Percentiles rank a stretch among this genome's conserved stretches.
phyloP scores from a whole-genome alignment of 345 rosid genomes.

The Psidium friedrichsthalianum region DNA sequence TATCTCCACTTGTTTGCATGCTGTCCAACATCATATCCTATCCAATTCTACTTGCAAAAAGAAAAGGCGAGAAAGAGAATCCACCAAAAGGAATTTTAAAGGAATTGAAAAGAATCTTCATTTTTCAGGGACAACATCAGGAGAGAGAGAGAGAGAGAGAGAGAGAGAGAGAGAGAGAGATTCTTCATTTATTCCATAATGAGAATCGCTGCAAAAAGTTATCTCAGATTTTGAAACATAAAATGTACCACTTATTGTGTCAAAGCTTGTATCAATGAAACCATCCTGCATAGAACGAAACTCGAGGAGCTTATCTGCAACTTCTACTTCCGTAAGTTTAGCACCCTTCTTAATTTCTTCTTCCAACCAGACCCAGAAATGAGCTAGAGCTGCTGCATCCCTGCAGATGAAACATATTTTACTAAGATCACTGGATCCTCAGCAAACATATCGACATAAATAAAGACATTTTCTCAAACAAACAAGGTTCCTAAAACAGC shows the following conservation, averaged over 20 bases:
- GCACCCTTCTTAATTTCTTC: conserved; percentile 50
- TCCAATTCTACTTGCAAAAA: background rate
- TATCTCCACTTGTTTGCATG: background rate
- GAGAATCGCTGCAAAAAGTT: background rate
- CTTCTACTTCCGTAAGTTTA: conserved; percentile 80
- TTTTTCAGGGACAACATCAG: background rate
- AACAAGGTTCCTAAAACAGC: background rate
- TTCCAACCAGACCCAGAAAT: conserved; percentile 93
- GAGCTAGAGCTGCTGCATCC: conserved; percentile 92
- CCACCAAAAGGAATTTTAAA: background rate
- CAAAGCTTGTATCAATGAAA: conserved; percentile 89
- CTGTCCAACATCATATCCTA: background rate
- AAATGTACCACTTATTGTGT: conserved; percentile 82
- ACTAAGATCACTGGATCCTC: background rate
- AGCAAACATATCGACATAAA: background rate
- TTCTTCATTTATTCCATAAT: background rate
- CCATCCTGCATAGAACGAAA: conserved; percentile 79
- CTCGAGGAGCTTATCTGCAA: conserved; percentile 71
- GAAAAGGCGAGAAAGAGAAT: background rate
- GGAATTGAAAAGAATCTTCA: background rate
- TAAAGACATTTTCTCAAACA: background rate
- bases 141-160: background rate
- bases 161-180: background rate
- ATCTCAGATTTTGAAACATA: background rate
- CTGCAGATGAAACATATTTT: conserved; percentile 24